A percentile compares a stretch with the other conserved stretches of the same genome.
Conservation (phyloP, 371 early-diverging fungal genomes). For the Lichtheimia hyalospora region DNA sequence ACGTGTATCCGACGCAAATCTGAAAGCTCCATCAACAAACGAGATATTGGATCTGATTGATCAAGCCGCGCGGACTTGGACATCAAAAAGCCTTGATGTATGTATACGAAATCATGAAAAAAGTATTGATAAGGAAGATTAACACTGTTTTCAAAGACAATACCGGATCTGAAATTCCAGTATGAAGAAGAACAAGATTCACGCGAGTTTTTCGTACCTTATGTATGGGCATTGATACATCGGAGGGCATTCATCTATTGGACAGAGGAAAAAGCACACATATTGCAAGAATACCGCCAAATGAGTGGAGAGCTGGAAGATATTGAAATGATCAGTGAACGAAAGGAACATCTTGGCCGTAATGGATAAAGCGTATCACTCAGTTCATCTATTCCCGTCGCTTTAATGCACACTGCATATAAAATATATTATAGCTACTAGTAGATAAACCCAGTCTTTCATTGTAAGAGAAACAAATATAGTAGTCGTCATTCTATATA, state of each 20-base stretch:
- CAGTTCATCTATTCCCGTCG: too few relatives aligned
- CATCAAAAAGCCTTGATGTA: slow-evolving; percentile 56
- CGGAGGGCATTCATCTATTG: slow-evolving; percentile 65
- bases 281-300: slow-evolving; percentile 48
- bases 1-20: slow-evolving; percentile 64
- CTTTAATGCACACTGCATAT: too few relatives aligned
- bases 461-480: too few relatives aligned
- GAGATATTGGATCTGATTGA: slow-evolving; percentile 71
- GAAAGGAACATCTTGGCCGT: not conserved
- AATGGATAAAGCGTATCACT: not conserved
- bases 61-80: slow-evolving; percentile 67
- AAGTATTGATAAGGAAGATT: not conserved
- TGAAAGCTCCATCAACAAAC: slow-evolving; percentile 65
- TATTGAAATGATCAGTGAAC: slow-evolving; percentile 5
- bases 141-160: slow-evolving; percentile 18
- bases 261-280: slow-evolving; percentile 65
- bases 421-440: too few relatives aligned
- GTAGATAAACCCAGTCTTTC: too few relatives aligned
- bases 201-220: slow-evolving; percentile 69
- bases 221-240: slow-evolving; percentile 69
- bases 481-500: too few relatives aligned
- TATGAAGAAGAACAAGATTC: slow-evolving; percentile 67
- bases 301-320: slow-evolving; percentile 14
- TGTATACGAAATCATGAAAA: slow-evolving; percentile 4
- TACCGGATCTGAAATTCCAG: slow-evolving; percentile 65